A percentile compares a stretch with the other conserved stretches of the same genome.
phyloP scores from a whole-genome alignment of 139 green algal species.

The Chlamydomonas schloesseri region DNA sequence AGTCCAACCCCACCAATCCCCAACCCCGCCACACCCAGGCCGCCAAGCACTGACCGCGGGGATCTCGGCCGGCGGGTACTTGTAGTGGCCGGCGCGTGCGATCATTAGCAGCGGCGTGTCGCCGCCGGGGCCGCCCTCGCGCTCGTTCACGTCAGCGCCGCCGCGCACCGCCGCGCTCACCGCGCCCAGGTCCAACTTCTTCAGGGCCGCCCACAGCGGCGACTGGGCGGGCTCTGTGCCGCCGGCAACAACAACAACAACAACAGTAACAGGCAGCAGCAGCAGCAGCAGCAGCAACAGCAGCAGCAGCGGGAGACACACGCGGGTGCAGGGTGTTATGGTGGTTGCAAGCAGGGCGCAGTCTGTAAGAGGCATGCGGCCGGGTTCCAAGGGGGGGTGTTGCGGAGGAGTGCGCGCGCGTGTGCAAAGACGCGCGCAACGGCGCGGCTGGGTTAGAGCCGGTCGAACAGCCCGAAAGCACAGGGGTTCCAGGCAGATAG shows the following conservation, averaged over 20 bases:
- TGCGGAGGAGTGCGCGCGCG: too few species aligned
- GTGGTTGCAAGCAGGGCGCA: neutral
- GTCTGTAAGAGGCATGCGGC: too few species aligned
- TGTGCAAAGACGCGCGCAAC: too few species aligned
- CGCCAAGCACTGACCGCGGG: constrained; percentile 16
- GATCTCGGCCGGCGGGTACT: constrained; percentile 63
- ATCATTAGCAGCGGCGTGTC: constrained; percentile 64
- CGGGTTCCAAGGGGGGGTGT: too few species aligned
- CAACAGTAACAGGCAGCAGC: neutral
- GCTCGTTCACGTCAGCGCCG: constrained; percentile 43
- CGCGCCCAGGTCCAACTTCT: constrained; percentile 48
- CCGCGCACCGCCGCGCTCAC: constrained; percentile 35
- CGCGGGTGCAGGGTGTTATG: too few species aligned
- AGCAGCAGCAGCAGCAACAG: neutral
- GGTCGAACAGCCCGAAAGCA: too few species aligned
- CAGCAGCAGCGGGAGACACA: neutral
- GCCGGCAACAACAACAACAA: too few species aligned
- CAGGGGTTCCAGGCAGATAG: too few species aligned
- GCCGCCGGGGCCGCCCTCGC: constrained; percentile 16
- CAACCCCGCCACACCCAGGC: too few species aligned
- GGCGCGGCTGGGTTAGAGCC: too few species aligned
- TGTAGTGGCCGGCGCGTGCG: constrained; percentile 60
- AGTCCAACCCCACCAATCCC: too few species aligned
- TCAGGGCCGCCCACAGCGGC: constrained; percentile 28
- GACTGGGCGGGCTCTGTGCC: constrained; percentile 1